phyloP scores from a whole-genome alignment of 306 rosid species.

The Heteromeles arbutifolia region DNA sequence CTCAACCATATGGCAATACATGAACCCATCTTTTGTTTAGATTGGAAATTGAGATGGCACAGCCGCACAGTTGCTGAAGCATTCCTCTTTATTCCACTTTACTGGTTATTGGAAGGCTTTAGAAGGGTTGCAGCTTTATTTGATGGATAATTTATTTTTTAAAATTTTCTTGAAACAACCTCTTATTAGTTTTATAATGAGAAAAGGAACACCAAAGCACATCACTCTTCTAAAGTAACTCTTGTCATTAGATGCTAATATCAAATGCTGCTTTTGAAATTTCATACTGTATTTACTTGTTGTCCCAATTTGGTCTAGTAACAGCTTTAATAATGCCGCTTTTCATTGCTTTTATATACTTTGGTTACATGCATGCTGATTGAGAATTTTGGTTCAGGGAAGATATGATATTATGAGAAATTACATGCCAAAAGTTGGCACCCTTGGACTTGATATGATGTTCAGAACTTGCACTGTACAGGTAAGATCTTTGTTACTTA shows the following conservation, averaged over 20 bases:
- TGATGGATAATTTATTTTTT: not conserved
- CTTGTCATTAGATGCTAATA: not conserved
- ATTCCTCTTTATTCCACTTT: not conserved
- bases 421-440: slow-evolving; percentile 96
- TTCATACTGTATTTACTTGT: not conserved
- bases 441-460: slow-evolving; percentile 99
- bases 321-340: not conserved
- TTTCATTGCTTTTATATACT: not conserved
- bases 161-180: not conserved
- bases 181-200: not conserved
- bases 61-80: not conserved
- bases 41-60: not conserved
- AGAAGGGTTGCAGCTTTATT: not conserved
- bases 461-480: slow-evolving; percentile 98
- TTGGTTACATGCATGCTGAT: slow-evolving; percentile 27
- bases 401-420: slow-evolving; percentile 86
- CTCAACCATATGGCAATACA: not conserved
- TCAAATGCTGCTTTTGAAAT: not conserved
- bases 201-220: not conserved
- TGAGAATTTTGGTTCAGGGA: slow-evolving; percentile 56
- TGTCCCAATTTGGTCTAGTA: not conserved
- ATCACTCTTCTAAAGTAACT: not conserved
- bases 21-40: not conserved
- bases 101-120: not conserved
- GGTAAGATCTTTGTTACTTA: slow-evolving; percentile 40